Evolutionary conservation across 139 green algal species (phyloP).

Genomic region (Coelastrella sp.): DNA sequence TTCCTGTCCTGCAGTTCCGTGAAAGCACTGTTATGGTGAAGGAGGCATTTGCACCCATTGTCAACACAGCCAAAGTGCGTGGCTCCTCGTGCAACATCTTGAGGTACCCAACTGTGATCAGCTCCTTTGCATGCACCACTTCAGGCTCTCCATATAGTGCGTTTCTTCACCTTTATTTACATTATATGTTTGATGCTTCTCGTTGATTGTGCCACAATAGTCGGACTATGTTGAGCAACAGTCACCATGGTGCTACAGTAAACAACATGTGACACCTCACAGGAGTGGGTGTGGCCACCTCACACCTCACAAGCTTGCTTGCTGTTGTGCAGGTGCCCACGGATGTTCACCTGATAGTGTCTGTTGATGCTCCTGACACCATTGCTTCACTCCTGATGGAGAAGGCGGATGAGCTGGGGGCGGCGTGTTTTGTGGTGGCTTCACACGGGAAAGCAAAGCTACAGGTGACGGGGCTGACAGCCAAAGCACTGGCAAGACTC

Average conservation of each 20-base stretch:
- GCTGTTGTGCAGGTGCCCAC: slow-evolving; percentile 14
- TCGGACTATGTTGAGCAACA: too few relatives aligned
- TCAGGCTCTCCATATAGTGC: too few relatives aligned
- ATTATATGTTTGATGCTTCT: too few relatives aligned
- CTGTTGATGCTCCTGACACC: neutral
- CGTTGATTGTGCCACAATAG: too few relatives aligned
- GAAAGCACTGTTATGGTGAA: neutral
- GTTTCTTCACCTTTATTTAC: too few relatives aligned
- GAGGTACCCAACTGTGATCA: neutral
- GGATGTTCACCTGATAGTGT: slow-evolving; percentile 38
- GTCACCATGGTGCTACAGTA: too few relatives aligned
- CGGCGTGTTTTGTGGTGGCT: slow-evolving; percentile 2
- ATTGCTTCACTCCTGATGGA: slow-evolving; percentile 23
- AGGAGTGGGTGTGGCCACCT: too few relatives aligned
- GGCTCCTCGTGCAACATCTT: neutral
- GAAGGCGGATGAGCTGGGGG: slow-evolving; percentile 22
- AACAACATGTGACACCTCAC: too few relatives aligned
- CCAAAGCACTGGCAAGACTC: too few relatives aligned
- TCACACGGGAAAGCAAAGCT: slow-evolving; percentile 1
- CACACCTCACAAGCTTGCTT: too few relatives aligned
- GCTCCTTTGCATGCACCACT: neutral
- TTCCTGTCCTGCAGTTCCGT: neutral
- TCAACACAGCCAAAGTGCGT: neutral
- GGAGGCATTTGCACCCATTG: slow-evolving; percentile 13
- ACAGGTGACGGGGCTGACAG: neutral